A percentile compares a stretch with the other conserved stretches of the same genome.
phyloP scores from a whole-genome alignment of 345 rosid genomes.

The Psidium guajava region DNA sequence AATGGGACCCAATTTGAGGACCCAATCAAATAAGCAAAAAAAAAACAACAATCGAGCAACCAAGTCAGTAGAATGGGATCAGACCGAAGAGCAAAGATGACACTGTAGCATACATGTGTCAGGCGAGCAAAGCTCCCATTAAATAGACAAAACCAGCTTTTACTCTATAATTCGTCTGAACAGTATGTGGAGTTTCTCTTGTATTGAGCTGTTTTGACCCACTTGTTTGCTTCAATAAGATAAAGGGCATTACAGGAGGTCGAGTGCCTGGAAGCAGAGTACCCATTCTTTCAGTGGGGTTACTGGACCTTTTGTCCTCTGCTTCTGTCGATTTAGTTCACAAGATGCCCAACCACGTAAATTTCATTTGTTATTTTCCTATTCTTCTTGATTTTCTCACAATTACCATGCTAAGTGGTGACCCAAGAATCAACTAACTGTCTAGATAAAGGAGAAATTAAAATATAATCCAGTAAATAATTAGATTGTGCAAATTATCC shows the following conservation, averaged over 20 bases:
- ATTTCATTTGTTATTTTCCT: neutral
- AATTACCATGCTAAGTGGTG: neutral
- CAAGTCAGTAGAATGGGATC: neutral
- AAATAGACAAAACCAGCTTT: neutral
- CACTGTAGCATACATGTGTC: neutral
- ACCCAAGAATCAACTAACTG: neutral
- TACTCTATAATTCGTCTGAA: neutral
- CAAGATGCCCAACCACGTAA: neutral
- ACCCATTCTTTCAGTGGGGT: neutral
- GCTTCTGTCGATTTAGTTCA: neutral
- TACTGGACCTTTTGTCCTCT: neutral
- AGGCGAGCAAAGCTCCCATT: neutral
- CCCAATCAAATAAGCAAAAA: neutral
- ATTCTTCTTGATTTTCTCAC: neutral
- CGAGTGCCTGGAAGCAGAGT: neutral
- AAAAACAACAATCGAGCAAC: neutral
- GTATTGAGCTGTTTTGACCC: neutral
- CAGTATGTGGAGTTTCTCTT: neutral
- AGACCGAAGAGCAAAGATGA: neutral
- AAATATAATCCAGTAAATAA: neutral
- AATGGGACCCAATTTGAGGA: neutral
- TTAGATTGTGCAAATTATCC: neutral
- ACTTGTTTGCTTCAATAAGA: neutral
- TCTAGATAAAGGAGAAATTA: neutral
- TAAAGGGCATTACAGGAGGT: neutral